Percentiles rank a stretch among this genome's conserved stretches.
Conservation (phyloP, 176 grass and related monocot species). For the Poa annua region DNA sequence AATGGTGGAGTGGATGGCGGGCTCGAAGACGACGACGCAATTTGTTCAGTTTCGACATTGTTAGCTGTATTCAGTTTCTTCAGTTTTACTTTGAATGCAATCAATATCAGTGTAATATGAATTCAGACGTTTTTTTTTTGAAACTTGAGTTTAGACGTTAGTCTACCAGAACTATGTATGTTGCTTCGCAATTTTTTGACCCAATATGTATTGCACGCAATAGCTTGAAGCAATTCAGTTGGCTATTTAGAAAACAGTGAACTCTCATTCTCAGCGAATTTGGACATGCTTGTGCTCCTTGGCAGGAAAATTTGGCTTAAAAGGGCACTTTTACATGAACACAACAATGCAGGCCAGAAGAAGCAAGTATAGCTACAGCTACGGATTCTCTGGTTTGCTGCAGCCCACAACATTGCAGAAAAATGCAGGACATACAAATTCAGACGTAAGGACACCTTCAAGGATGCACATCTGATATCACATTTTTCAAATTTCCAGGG, state of each 20-base stretch:
- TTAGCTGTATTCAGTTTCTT: too few relatives aligned
- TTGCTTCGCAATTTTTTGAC: background rate
- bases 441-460: too few relatives aligned
- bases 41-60: too few relatives aligned
- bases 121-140: too few relatives aligned
- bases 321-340: background rate
- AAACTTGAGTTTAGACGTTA: too few relatives aligned
- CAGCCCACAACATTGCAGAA: too few relatives aligned
- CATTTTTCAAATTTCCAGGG: background rate
- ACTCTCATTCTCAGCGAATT: background rate
- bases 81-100: too few relatives aligned
- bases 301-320: slow-evolving; percentile 26
- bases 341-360: slow-evolving; percentile 59
- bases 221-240: slow-evolving; percentile 7
- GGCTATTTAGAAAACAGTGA: background rate
- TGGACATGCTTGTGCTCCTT: background rate
- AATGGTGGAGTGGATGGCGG: too few relatives aligned
- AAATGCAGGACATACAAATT: too few relatives aligned
- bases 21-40: too few relatives aligned
- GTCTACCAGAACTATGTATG: background rate
- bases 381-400: slow-evolving; percentile 43
- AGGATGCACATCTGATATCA: too few relatives aligned
- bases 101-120: too few relatives aligned
- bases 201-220: background rate
- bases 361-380: slow-evolving; percentile 88